These are phyloP conservation scores for Cladophialophora yegresii DNA, from an alignment of 2,329 filamentous ascomycete species.

Conservation along the genomic window DNA sequence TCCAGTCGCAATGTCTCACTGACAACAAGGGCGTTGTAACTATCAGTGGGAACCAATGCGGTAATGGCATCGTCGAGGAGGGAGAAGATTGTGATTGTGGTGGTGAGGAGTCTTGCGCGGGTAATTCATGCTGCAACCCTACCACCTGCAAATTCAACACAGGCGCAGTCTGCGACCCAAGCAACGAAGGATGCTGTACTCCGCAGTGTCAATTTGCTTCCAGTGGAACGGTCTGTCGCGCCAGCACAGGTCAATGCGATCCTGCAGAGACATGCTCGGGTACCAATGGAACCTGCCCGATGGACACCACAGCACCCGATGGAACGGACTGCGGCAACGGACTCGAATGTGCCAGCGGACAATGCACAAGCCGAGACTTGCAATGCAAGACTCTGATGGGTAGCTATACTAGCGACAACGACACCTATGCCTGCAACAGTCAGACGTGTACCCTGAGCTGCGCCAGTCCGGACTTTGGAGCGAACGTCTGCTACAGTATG, in stretches of 20 bases:
- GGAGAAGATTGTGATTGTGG: slow-evolving; percentile 98
- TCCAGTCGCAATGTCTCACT: slow-evolving; percentile 75
- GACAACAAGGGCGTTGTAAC: slow-evolving; percentile 81
- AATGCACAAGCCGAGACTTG: slow-evolving; percentile 87
- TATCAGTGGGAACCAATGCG: slow-evolving; percentile 81
- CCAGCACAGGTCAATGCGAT: slow-evolving; percentile 79
- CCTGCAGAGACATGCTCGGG: slow-evolving; percentile 82
- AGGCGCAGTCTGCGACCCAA: slow-evolving; percentile 70
- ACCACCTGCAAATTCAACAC: slow-evolving; percentile 80
- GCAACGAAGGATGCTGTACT: slow-evolving; percentile 52
- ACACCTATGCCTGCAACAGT: slow-evolving; percentile 75
- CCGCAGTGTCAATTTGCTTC: slow-evolving; percentile 49
- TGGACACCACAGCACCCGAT: slow-evolving; percentile 68
- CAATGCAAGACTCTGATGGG: slow-evolving; percentile 88
- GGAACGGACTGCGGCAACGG: slow-evolving; percentile 70
- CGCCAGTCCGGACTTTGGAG: slow-evolving; percentile 66
- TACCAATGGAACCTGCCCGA: slow-evolving; percentile 69
- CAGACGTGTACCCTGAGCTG: slow-evolving; percentile 77
- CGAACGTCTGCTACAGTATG: slow-evolving; percentile 69
- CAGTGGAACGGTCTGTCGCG: slow-evolving; percentile 73
- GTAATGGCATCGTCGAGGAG: slow-evolving; percentile 92
- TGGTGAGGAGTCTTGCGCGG: slow-evolving; percentile 68
- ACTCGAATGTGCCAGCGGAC: slow-evolving; percentile 81
- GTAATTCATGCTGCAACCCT: slow-evolving; percentile 80
- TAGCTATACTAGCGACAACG: slow-evolving; percentile 68